These are phyloP conservation scores for Xerocomus alliaceus DNA, from an alignment of 1,284 basidiomycete genomes.

Conservation along the genomic window DNA sequence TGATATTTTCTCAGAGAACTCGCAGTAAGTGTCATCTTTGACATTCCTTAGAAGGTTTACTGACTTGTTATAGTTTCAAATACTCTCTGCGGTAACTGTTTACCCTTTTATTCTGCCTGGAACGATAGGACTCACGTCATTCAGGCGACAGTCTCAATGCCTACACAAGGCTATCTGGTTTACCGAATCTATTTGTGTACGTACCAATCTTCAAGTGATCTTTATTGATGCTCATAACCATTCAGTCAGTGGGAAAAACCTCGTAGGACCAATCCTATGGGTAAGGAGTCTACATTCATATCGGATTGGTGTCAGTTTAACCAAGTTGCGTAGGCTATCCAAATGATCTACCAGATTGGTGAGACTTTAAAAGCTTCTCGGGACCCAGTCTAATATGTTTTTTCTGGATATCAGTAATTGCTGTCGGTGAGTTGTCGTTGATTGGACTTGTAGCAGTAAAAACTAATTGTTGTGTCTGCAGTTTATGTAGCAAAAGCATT, in stretches of 20 bases:
- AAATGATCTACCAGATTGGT: conserved; percentile 13
- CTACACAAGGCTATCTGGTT: conserved; percentile 20
- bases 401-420: not conserved
- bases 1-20: not conserved
- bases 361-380: not conserved
- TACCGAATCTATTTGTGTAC: conserved; percentile 19
- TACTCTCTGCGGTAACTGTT: not conserved
- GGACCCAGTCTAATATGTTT: not conserved
- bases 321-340: not conserved
- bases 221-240: not conserved
- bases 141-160: conserved; percentile 7
- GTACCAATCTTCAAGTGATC: not conserved
- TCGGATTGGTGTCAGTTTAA: not conserved
- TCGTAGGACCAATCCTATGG: conserved; percentile 2
- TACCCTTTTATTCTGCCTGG: too few species aligned
- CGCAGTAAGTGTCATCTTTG: not conserved
- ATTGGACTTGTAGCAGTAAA: not conserved
- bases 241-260: conserved; percentile 13
- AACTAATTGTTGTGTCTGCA: not conserved
- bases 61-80: not conserved
- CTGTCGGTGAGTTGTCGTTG: not conserved
- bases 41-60: not conserved
- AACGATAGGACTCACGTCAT: not conserved
- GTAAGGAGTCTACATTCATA: not conserved
- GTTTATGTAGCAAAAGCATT: conserved; percentile 5